Evolutionary conservation across 129 eudicot species (phyloP), one percentile per base, ranked within the genome.

Genomic region (Pulicaria dysenterica): DNA sequence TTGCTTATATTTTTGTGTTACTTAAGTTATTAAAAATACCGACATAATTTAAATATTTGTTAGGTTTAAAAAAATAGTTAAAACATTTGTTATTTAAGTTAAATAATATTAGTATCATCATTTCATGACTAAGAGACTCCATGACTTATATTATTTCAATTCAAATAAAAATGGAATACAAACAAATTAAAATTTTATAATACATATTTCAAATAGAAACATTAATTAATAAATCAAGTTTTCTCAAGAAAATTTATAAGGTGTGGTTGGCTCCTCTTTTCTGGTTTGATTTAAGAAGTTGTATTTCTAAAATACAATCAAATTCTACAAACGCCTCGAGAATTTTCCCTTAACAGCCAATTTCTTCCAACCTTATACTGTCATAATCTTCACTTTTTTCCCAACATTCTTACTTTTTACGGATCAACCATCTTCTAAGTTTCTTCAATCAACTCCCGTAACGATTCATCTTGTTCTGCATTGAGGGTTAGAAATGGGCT

Each of bases 401-500:
- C 77, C 77, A 53, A 70, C 67, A 62, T 61, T 78, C 50, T 12
- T 43, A 45, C 51, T 44, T 63, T 63, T 55, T 43, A 55, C 49
- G 41, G 67, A 54, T 65, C 41, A 59, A 43, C 58, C 41, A 60
- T 39, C 56, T 53, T 41, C 47, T 13, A 40, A 60, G 72, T 59
- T 59, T 70, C 39, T 70, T 78, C 73, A 54, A 61, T 71, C 73
- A 70, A 62, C 67, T 78, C 72, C 72, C 76, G 24, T 31, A 68
- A 47, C 69, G n/a, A 8, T 45, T 31, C 38, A 0, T 14, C 54
- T 24, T 77, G 11, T 70, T 45, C 77, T 78, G 73, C 82, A 62
- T 78, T 78, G 82, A 43, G 82, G 77, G 67, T 78, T 67, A 71
- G 77, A 78, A 78, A 78, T 71, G 82, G 64, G 77, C 49, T 78